phyloP scores from a whole-genome alignment of 1,139 yeast species.

The Blastobotrys buckinghamii region DNA sequence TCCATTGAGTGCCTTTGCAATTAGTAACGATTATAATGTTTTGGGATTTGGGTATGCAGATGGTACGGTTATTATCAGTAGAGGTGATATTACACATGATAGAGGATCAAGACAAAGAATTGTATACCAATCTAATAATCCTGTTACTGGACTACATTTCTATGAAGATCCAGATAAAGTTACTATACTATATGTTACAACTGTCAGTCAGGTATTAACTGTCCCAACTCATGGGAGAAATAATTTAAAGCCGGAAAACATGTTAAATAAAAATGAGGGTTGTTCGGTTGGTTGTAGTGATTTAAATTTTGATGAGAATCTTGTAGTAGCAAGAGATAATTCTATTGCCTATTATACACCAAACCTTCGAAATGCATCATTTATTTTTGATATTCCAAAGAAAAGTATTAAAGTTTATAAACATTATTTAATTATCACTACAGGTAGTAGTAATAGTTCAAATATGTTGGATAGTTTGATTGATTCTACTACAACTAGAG shows the following conservation, averaged over 20 bases:
- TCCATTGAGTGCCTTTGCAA: constrained; percentile 64
- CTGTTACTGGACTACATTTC: constrained; percentile 72
- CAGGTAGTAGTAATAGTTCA: constrained; percentile 27
- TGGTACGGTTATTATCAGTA: constrained; percentile 72
- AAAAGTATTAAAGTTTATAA: constrained; percentile 44
- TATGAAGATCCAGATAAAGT: constrained; percentile 36
- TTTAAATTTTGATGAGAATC: constrained; percentile 27
- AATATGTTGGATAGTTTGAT: constrained; percentile 23
- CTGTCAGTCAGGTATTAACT: constrained; percentile 65
- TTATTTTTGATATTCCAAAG: constrained; percentile 57
- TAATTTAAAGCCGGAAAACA: constrained; percentile 57
- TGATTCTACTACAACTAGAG: constrained; percentile 37
- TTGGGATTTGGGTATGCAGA: constrained; percentile 81
- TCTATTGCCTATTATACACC: constrained; percentile 50
- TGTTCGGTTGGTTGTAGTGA: constrained; percentile 66
- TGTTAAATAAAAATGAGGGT: constrained; percentile 60
- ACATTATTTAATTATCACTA: constrained; percentile 51
- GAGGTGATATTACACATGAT: constrained; percentile 87
- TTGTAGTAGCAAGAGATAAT: constrained; percentile 51
- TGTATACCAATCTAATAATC: constrained; percentile 55
- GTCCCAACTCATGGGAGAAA: constrained; percentile 77
- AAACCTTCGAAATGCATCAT: constrained; percentile 49
- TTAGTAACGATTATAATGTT: constrained; percentile 53
- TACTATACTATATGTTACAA: constrained; percentile 48
- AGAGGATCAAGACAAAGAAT: constrained; percentile 84